These are phyloP conservation scores for Sequoiadendron giganteum DNA, from an alignment of 75 land plant species.

Conservation along the genomic window DNA sequence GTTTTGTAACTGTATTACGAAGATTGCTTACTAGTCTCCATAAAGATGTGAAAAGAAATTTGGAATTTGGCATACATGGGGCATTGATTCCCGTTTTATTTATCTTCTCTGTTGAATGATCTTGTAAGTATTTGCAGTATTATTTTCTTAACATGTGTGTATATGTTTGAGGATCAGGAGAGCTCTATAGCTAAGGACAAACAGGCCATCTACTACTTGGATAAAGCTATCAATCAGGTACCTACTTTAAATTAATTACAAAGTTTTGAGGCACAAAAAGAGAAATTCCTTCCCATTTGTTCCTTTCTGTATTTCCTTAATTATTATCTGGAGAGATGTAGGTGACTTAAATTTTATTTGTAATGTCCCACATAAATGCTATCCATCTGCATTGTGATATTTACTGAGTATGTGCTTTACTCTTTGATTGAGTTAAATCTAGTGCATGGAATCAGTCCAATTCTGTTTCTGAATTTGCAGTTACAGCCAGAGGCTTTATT, in stretches of 20 bases:
- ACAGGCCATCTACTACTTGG: conserved; percentile 69
- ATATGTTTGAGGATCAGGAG: background rate
- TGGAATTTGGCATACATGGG: background rate
- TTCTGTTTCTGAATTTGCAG: conserved; percentile 32
- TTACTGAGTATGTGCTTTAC: background rate
- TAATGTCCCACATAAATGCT: background rate
- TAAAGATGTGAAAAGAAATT: background rate
- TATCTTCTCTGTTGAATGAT: background rate
- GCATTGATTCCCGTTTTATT: background rate
- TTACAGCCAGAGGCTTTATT: conserved; percentile 84
- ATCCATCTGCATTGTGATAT: background rate
- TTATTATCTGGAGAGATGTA: background rate
- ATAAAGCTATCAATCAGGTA: conserved; percentile 86
- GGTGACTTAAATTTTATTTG: background rate
- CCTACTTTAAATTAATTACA: background rate
- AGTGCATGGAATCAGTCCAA: background rate
- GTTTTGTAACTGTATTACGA: background rate
- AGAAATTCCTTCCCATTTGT: background rate
- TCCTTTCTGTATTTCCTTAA: background rate
- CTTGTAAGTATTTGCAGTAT: background rate
- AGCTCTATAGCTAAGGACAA: conserved; percentile 20
- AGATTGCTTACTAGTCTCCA: background rate
- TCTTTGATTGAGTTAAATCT: background rate
- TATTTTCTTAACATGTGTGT: background rate
- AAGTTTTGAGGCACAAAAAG: background rate